phyloP scores from a whole-genome alignment of 1,284 basidiomycete genomes.

The Tetrapyrgos nigripes region DNA sequence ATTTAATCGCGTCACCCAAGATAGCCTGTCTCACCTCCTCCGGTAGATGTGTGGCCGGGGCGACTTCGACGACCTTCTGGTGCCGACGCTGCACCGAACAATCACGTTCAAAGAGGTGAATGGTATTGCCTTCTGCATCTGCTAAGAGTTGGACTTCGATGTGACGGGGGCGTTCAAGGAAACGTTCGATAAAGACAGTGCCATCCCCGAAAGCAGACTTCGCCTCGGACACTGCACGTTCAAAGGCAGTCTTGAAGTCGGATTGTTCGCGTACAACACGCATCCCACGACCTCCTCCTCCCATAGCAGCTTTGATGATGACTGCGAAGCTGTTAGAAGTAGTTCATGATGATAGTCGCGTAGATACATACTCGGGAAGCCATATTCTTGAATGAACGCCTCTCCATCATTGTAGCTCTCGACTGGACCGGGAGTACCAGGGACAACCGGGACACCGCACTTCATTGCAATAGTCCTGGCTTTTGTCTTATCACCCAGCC shows the following conservation, averaged over 20 bases:
- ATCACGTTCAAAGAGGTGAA: conserved; percentile 98
- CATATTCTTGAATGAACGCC: conserved; percentile 92
- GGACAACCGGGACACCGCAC: conserved; percentile 94
- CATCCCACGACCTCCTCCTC: conserved; percentile 98
- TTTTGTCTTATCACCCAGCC: conserved; percentile 98
- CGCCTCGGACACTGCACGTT: conserved; percentile 95
- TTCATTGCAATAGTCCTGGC: conserved; percentile 87
- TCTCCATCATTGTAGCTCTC: conserved; percentile 84
- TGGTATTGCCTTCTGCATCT: conserved; percentile 90
- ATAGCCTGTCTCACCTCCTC: conserved; percentile 93
- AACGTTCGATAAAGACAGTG: conserved; percentile 98
- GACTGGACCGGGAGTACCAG: conserved; percentile 96
- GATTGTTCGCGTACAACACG: conserved; percentile 94
- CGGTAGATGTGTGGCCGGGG: conserved; percentile 93
- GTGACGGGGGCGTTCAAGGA: conserved; percentile 95
- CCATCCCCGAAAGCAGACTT: conserved; percentile 97
- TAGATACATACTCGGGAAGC: conserved; percentile 80
- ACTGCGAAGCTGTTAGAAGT: conserved; percentile 48
- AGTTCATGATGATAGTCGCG: background rate
- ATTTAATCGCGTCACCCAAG: conserved; percentile 90
- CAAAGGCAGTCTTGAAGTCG: conserved; percentile 90
- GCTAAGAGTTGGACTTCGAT: conserved; percentile 98
- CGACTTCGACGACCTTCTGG: conserved; percentile 99
- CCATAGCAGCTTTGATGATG: conserved; percentile 99
- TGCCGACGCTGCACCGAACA: conserved; percentile 98